Percentiles rank a stretch among this genome's conserved stretches.
These are phyloP conservation scores for Camptophora hylomeconis DNA, from an alignment of 2,329 filamentous ascomycete genomes.

Conservation along the genomic window DNA sequence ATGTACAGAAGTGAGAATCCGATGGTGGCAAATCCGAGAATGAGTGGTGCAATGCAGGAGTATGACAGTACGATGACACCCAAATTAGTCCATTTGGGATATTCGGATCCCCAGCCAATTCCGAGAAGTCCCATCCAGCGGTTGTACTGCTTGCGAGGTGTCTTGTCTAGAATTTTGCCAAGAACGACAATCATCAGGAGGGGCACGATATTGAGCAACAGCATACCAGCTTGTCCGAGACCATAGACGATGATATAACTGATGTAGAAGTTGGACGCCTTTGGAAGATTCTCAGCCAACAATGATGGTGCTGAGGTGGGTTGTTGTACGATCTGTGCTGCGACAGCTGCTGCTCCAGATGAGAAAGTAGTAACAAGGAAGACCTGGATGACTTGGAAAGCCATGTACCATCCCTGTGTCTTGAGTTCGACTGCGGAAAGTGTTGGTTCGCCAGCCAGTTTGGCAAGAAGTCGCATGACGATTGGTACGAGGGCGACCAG, in stretches of 20 bases:
- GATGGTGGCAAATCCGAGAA: conserved; percentile 66
- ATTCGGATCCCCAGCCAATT: conserved; percentile 74
- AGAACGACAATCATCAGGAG: conserved; percentile 12
- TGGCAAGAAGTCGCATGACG: conserved; percentile 68
- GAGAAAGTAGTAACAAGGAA: conserved; percentile 78
- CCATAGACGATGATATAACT: conserved; percentile 92
- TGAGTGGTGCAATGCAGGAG: conserved; percentile 72
- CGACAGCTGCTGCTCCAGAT: conserved; percentile 64
- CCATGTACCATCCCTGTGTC: conserved; percentile 80
- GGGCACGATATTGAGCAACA: conserved; percentile 21
- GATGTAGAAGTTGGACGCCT: conserved; percentile 87
- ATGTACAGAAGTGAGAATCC: conserved; percentile 73
- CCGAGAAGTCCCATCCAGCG: conserved; percentile 61
- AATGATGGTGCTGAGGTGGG: conserved; percentile 52
- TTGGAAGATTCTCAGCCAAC: conserved; percentile 64
- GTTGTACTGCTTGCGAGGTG: conserved; percentile 62
- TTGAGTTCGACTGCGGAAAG: conserved; percentile 70
- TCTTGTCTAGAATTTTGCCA: conserved; percentile 27
- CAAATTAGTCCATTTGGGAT: conserved; percentile 75
- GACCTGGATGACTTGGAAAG: conserved; percentile 61
- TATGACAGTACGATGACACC: conserved; percentile 80
- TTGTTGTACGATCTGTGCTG: conserved; percentile 49
- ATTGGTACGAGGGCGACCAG: conserved; percentile 79
- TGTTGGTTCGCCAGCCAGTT: conserved; percentile 67
- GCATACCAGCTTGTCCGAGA: conserved; percentile 46